Conservation (phyloP, 2,329 filamentous ascomycete genomes). For the Fusarium oxysporum region DNA sequence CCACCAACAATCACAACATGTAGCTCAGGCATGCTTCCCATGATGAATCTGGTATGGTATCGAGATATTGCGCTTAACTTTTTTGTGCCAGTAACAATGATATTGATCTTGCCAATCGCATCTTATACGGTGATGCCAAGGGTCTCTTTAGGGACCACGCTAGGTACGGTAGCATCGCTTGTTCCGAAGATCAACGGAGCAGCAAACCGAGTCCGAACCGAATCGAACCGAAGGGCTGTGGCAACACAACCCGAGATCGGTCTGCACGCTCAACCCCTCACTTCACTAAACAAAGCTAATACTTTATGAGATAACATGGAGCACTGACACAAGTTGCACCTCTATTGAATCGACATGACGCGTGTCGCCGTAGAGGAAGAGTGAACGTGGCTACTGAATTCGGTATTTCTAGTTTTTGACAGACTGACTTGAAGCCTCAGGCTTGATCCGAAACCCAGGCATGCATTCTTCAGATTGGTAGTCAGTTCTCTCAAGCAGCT, state of each 20-base stretch:
- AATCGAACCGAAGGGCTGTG: conserved; percentile 4
- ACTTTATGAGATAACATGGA: neutral
- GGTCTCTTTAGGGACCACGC: neutral
- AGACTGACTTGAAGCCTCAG: neutral
- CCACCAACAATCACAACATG: conserved; percentile 38
- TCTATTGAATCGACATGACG: too few species aligned
- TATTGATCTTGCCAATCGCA: neutral
- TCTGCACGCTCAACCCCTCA: neutral
- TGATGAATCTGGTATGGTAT: neutral
- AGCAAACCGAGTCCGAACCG: conserved; percentile 29
- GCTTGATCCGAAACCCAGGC: neutral
- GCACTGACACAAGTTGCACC: neutral
- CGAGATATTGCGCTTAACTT: neutral
- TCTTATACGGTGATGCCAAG: conserved; percentile 21
- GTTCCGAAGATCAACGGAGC: neutral
- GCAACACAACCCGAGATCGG: neutral
- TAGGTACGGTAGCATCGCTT: neutral
- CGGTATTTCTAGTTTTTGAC: neutral
- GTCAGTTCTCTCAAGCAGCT: too few species aligned
- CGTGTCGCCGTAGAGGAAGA: neutral
- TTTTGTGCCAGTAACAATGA: neutral
- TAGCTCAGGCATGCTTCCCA: conserved; percentile 37
- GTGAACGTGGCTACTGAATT: neutral
- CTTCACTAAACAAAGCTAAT: neutral
- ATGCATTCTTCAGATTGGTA: neutral